phyloP scores from a whole-genome alignment of 345 rosid genomes.

The Eucalyptus marginata region DNA sequence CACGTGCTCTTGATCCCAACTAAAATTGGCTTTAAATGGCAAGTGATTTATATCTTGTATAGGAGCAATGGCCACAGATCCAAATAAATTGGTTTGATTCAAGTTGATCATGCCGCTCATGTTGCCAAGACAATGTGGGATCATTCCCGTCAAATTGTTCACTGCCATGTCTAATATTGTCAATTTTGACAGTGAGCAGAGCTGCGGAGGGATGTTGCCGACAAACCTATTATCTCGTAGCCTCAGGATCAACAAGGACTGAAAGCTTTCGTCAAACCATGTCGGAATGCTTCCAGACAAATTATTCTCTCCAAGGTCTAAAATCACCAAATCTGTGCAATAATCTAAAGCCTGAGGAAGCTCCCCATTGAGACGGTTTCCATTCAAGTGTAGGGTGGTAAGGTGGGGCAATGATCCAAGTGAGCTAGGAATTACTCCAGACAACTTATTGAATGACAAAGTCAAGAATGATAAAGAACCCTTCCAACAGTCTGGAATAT shows the following conservation, averaged over 20 bases:
- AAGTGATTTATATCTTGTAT: too few species aligned
- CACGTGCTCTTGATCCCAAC: accelerated
- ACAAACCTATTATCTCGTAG: too few species aligned
- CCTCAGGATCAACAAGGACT: too few species aligned
- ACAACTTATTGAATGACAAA: background rate
- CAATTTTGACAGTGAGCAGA: too few species aligned
- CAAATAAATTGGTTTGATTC: too few species aligned
- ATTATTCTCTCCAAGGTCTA: too few species aligned
- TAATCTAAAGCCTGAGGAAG: background rate
- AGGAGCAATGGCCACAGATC: accelerated
- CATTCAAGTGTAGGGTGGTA: background rate
- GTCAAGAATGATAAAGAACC: background rate
- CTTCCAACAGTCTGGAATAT: background rate
- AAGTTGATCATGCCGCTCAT: too few species aligned
- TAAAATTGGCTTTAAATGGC: accelerated
- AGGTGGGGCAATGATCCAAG: background rate
- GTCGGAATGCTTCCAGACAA: too few species aligned
- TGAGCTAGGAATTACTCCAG: background rate
- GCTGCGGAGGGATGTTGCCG: accelerated
- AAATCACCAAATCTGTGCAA: background rate
- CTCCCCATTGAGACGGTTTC: background rate
- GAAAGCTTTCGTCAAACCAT: too few species aligned
- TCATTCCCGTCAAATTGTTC: too few species aligned
- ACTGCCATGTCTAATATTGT: accelerated
- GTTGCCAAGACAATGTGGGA: too few species aligned